Evolutionary conservation across 108 stramenopile genomes (phyloP).

Genomic region (Cyclotella sp.): DNA sequence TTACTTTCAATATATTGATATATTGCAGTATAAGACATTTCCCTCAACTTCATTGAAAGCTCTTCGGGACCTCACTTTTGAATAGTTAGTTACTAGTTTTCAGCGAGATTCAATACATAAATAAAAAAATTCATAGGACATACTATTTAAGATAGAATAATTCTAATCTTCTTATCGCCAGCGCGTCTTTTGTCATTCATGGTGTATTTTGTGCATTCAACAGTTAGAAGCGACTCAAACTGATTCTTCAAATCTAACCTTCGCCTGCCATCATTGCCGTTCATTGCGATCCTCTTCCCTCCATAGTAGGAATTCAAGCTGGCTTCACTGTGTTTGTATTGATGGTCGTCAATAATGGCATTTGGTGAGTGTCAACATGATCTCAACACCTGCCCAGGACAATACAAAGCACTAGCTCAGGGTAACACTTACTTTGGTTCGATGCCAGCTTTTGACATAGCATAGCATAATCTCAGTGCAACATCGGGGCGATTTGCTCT

Average conservation of each 20-base stretch:
- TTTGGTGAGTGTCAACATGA: not conserved
- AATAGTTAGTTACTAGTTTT: too few relatives aligned
- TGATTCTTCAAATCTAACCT: constrained; percentile 55
- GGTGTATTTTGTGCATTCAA: constrained; percentile 83
- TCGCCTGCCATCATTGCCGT: constrained; percentile 6
- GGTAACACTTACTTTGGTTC: constrained; percentile 37
- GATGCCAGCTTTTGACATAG: constrained; percentile 78
- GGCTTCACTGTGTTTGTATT: constrained; percentile 27
- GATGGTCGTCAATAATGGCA: not conserved
- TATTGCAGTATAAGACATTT: too few relatives aligned
- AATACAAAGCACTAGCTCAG: not conserved
- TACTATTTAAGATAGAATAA: constrained; percentile 61
- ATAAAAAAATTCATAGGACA: not conserved
- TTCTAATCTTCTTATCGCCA: constrained; percentile 69
- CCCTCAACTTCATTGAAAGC: too few relatives aligned
- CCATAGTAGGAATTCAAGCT: constrained; percentile 64
- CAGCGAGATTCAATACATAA: too few relatives aligned
- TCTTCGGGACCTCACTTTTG: too few relatives aligned
- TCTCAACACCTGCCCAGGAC: not conserved
- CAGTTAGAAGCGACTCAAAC: constrained; percentile 68
- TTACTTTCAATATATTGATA: too few relatives aligned
- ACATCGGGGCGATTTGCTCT: constrained; percentile 76
- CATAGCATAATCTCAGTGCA: constrained; percentile 72
- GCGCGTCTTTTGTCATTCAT: constrained; percentile 63
- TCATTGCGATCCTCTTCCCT: constrained; percentile 56